Evolutionary conservation across 176 grass and related monocot genomes (phyloP), one percentile per base, ranked within the genome.

Genomic region (Zea luxurians): DNA sequence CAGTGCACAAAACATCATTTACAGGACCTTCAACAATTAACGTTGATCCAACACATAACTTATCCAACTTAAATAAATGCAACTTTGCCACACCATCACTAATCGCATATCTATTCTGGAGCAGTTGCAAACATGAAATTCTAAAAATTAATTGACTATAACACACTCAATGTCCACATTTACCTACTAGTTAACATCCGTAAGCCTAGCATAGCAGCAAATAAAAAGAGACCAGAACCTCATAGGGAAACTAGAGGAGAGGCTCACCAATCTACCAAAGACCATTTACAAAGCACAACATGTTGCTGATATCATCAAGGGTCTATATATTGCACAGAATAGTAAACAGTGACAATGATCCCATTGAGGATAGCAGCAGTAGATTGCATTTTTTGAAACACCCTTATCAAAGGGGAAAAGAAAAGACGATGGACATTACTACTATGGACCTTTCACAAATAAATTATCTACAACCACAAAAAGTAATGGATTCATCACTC

Each of bases 401-500:
- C 62, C 62, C 44, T 44, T 61, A 2, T 37, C 5, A 37, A 49
- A 49, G 11, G 48, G 48, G 48, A 11, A 49, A 61, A 37, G 49
- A 77, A 68, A 79, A 10, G 70, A 53, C 41, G n/a, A 9, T 37
- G 57, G 41, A 41, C 47, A 73, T 50, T 58, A 42, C 62, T 83
- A 76, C 64, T 84, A 75, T 80, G 86, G 81, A 80, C 81, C 81
- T 84, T 88, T 88, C 70, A 88, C 63, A 84, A 48, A 75, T 68
- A 80, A 88, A 88, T 80, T 84, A 88, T 88, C 76, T 88, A 84
- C 86, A 88, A 80, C 86, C 84, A 76, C 61, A 75, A 58, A 80
- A 41, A 36, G 64, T 71, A 83, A 35, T 52, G 50, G 18, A 27
- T 27, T 36, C 17, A 57, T 11, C 49, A 11, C 62, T 68, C 55